Conservation (phyloP, 306 rosid species). For the Trifolium repens region DNA sequence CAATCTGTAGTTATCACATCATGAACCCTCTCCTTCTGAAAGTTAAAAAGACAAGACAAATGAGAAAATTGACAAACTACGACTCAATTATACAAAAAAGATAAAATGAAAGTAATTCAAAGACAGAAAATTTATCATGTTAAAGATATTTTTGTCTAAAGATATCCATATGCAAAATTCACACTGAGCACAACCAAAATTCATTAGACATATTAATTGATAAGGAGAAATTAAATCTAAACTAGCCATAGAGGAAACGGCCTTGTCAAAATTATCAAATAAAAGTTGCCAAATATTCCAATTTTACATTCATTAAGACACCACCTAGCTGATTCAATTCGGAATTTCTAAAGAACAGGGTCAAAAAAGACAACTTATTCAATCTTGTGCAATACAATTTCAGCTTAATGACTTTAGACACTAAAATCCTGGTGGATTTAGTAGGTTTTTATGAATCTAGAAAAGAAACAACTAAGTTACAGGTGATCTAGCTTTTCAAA, state of each 20-base stretch:
- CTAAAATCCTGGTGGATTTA: conserved; percentile 21
- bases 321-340: conserved; percentile 8
- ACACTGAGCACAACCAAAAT: background rate
- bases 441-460: conserved; percentile 40
- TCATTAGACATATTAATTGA: background rate
- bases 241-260: background rate
- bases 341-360: conserved; percentile 16
- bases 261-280: background rate
- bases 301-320: conserved; percentile 12
- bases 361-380: conserved; percentile 6
- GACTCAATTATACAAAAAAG: background rate
- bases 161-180: background rate
- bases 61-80: conserved; percentile 21
- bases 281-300: conserved; percentile 5
- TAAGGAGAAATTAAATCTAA: background rate
- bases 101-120: background rate
- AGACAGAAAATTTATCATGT: background rate
- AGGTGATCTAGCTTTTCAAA: conserved; percentile 42
- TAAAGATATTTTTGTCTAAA: background rate
- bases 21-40: conserved; percentile 57
- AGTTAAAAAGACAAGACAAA: conserved; percentile 36
- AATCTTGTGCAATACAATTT: conserved; percentile 38
- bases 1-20: conserved; percentile 47
- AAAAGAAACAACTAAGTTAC: conserved; percentile 33
- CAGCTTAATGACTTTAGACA: conserved; percentile 39